Percentiles rank a stretch among this genome's conserved stretches.
Conservation (phyloP, 2,329 filamentous ascomycete genomes). For the Clathrospora elynae region DNA sequence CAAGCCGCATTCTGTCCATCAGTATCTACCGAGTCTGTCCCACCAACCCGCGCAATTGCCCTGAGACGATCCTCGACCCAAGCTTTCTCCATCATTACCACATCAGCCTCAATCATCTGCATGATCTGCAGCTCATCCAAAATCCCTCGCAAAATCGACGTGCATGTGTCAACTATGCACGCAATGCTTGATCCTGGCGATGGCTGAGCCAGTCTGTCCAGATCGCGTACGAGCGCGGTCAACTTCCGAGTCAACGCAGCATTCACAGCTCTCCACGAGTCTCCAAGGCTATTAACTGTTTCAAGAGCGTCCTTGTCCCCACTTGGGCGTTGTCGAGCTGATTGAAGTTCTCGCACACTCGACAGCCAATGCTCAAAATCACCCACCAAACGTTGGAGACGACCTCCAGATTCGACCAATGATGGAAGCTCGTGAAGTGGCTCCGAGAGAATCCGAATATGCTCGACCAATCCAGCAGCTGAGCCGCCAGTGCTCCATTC, state of each 20-base stretch:
- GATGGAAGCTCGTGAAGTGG: constrained; percentile 46
- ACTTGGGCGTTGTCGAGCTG: constrained; percentile 18
- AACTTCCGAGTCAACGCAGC: constrained; percentile 44
- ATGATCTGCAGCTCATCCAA: constrained; percentile 44
- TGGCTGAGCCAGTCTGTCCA: constrained; percentile 39
- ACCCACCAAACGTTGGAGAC: constrained; percentile 35
- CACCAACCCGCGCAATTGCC: constrained; percentile 31
- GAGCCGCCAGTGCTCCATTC: constrained; percentile 41
- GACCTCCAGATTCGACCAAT: constrained; percentile 40
- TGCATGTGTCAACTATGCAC: constrained; percentile 37
- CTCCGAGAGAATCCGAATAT: constrained; percentile 44
- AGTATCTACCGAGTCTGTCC: constrained; percentile 15
- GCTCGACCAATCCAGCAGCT: constrained; percentile 37
- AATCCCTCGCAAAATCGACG: constrained; percentile 37
- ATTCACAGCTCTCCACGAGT: constrained; percentile 44
- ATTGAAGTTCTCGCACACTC: constrained; percentile 37
- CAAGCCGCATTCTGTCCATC: constrained; percentile 28
- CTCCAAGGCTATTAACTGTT: constrained; percentile 40
- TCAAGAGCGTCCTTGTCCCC: constrained; percentile 14
- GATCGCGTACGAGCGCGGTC: constrained; percentile 36
- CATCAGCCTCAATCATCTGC: constrained; percentile 38
- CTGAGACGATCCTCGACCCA: constrained; percentile 45
- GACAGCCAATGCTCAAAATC: constrained; percentile 43
- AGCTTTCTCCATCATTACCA: constrained; percentile 40
- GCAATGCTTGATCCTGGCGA: constrained; percentile 42